These are phyloP conservation scores for Ophiosphaerella herpotricha DNA, from an alignment of 2,329 filamentous ascomycete species.

Conservation along the genomic window DNA sequence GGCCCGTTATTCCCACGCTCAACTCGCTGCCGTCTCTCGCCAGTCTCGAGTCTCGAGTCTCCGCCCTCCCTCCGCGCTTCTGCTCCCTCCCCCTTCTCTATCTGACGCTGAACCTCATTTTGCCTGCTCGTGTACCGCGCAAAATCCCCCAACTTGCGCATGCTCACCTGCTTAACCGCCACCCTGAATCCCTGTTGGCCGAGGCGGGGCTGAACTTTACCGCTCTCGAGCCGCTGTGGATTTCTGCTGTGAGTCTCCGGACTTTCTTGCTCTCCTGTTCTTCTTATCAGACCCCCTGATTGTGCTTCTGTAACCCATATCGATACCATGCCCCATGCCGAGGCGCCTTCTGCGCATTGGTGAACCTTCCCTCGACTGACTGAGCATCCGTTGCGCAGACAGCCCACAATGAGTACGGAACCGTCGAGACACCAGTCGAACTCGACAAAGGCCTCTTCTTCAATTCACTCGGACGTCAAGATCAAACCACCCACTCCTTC, in stretches of 20 bases:
- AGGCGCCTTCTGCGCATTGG: constrained; percentile 36
- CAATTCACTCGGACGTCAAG: constrained; percentile 39
- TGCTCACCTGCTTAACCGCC: constrained; percentile 32
- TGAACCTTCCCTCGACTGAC: constrained; percentile 36
- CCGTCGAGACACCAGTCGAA: constrained; percentile 48
- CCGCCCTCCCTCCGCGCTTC: constrained; percentile 14
- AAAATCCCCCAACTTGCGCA: constrained; percentile 17
- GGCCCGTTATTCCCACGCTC: constrained; percentile 36
- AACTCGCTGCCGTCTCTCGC: constrained; percentile 18
- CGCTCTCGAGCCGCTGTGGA: constrained; percentile 44
- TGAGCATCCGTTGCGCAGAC: constrained; percentile 27
- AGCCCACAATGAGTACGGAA: constrained; percentile 51
- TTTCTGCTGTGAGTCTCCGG: constrained; percentile 44
- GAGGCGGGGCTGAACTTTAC: constrained; percentile 46
- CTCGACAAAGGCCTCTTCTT: constrained; percentile 43
- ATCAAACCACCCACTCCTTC: constrained; percentile 50
- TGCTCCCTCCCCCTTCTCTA: constrained; percentile 21
- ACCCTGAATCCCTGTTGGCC: constrained; percentile 41
- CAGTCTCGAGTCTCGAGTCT: neutral
- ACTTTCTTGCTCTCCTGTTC: constrained; percentile 30
- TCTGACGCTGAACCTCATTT: constrained; percentile 35
- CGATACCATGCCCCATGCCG: constrained; percentile 29
- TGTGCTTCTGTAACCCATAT: constrained; percentile 33
- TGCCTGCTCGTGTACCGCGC: constrained; percentile 42
- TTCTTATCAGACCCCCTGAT: constrained; percentile 36